Evolutionary conservation across 2,329 filamentous ascomycete genomes (phyloP), one percentile per base, ranked within the genome.

Genomic region (Falciphora oryzae): DNA sequence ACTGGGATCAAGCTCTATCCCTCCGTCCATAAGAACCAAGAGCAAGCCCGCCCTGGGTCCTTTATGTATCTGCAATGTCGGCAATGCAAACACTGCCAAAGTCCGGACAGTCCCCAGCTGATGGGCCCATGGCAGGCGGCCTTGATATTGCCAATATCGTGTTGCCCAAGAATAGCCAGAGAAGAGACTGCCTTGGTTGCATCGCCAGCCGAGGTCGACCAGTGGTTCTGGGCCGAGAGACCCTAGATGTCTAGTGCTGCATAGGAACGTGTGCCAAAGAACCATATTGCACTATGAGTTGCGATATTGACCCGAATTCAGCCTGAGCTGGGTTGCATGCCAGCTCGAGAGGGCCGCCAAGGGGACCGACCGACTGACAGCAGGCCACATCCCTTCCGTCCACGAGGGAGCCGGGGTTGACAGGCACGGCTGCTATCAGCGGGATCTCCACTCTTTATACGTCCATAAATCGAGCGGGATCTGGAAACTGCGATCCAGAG

Each of bases 301-400:
- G 63, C 65, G 64, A 69, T 62, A 70, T 69, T 71, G 66, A 63
- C 25, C 64, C 38, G 65, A 32, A 68, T 69, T 71, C 68, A 71
- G 69, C 68, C 69, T 70, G 64, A 68, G 68, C 53, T 59, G 58
- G 16, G 61, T 62, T 65, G 66, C 66, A 66, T 68, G 63, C 69
- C 69, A 69, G 67, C 11, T 7, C 18, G 44, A 53, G 44, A 1
- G 44, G n/a, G 8, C 6, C 38, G 38, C 38, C 38, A 50, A 50
- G 38, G 16, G 18, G 18, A 18, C 53, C 57, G 58, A 53, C 28
- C 27, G 59, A 31, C 64, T 27, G 18, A 60, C 65, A 59, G 32
- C 25, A 60, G 35, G 56, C 35, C 32, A 53, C 7, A n/a, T 53
- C 44, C 22, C 11, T 53, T 18, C 44, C 44, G n/a, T 5, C 44